Base-by-base conservation (phyloP, 805 yeast genomes). In the Yarrowia sp. region DNA sequence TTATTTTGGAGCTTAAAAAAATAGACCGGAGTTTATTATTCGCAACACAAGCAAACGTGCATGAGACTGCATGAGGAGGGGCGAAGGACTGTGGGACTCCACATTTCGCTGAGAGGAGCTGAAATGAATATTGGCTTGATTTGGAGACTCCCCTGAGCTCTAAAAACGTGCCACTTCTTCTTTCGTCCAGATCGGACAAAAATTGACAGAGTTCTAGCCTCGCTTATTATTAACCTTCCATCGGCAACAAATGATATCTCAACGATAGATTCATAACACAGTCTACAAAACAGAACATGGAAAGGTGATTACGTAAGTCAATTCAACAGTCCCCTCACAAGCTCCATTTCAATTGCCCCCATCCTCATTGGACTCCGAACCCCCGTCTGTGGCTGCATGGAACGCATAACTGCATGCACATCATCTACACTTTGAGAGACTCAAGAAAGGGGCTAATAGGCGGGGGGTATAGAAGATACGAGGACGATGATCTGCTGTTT, bases 381-480 rank as follows among this genome's bases (percentile, higher is more conserved):
- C 30, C 30, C 30, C 7, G 30, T 24, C 30, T 24, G 30, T 24
- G 43, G 40, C 58, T 52, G 58, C 58, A 52, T 38, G 10, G 43
- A 38, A 36, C 58, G 58, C 43, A 52, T 38, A 20, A 14, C 14
- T 52, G 58, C 43, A 52, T 52, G 58, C 58, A 52, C 43, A 38
- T 52, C 58, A 52, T 50, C 56, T 17, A 9, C 33, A 24, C 17
- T 24, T 7, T 24, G 30, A 7, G 3, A 24, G 30, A 24, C 30
- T 2, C 30, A 24, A 24, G 44, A 17, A n/a, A 43, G 24, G 46
- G 46, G 46, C 10, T 43, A 17, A 24, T 24, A 24, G 30, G 30
- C 6, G 30, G 30, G n/a, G 30, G 30, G 30, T 24, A 24, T 24
- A 24, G 30, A 24, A 24, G 30, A 24, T 24, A 24, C 30, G 30